Conservation (phyloP, 495 filamentous ascomycete genomes). For the Elasticomyces elasticus region DNA sequence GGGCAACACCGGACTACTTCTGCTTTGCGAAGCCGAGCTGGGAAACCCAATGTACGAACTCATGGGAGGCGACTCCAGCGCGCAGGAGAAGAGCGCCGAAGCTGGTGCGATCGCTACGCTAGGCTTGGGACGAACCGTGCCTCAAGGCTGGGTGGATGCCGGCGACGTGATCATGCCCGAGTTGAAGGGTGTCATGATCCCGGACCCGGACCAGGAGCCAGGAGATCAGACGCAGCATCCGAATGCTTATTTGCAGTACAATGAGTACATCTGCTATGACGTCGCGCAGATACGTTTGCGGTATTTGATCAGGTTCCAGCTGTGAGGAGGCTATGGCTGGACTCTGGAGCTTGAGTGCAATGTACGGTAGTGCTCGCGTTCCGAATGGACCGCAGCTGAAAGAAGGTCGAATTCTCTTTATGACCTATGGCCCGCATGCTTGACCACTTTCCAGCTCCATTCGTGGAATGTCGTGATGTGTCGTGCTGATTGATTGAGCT, state of each 20-base stretch:
- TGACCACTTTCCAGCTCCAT: too few relatives aligned
- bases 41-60: conserved; percentile 60
- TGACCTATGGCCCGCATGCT: too few relatives aligned
- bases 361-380: too few relatives aligned
- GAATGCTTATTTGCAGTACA: conserved; percentile 41
- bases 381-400: too few relatives aligned
- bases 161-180: background rate
- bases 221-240: conserved; percentile 30
- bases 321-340: conserved; percentile 26
- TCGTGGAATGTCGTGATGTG: too few relatives aligned
- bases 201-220: conserved; percentile 35
- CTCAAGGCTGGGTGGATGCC: conserved; percentile 4
- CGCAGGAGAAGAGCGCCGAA: conserved; percentile 51
- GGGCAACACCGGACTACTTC: conserved; percentile 44
- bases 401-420: too few relatives aligned
- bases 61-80: conserved; percentile 42
- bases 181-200: conserved; percentile 46
- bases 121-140: background rate
- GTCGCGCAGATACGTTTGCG: conserved; percentile 67
- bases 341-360: too few relatives aligned
- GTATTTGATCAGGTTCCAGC: conserved; percentile 64
- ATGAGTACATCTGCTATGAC: conserved; percentile 76
- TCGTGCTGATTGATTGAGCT: too few relatives aligned
- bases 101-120: conserved; percentile 35
- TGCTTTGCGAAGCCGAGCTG: conserved; percentile 75